These are phyloP conservation scores for Hirsutella minnesotensis DNA, from an alignment of 2,329 filamentous ascomycete species.

Conservation along the genomic window DNA sequence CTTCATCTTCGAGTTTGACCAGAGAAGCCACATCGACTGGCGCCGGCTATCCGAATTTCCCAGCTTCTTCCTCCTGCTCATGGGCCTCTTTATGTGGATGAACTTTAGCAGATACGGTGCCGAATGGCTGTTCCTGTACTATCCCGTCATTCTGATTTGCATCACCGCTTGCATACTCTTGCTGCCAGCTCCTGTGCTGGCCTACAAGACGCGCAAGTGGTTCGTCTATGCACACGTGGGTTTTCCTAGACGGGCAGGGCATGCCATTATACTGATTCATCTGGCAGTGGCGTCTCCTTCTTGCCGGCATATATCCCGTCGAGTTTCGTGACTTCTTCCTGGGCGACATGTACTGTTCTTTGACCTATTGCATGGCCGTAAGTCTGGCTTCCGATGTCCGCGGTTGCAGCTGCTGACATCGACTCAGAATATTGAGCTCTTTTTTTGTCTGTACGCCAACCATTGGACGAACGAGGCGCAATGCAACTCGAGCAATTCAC, in stretches of 20 bases:
- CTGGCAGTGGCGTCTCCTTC: slow-evolving; percentile 64
- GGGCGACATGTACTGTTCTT: slow-evolving; percentile 93
- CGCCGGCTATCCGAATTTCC: slow-evolving; percentile 78
- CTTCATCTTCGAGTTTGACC: slow-evolving; percentile 95
- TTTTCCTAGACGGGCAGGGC: slow-evolving; percentile 7
- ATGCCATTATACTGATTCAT: slow-evolving; percentile 6
- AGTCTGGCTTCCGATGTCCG: slow-evolving; percentile 21
- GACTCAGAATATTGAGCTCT: slow-evolving; percentile 70
- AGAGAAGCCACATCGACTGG: slow-evolving; percentile 78
- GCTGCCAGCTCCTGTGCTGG: slow-evolving; percentile 62
- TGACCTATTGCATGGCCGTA: slow-evolving; percentile 81
- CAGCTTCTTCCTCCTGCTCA: slow-evolving; percentile 65
- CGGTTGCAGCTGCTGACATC: background rate
- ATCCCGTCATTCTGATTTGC: slow-evolving; percentile 68
- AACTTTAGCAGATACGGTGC: slow-evolving; percentile 67
- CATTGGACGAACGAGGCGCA: slow-evolving; percentile 59
- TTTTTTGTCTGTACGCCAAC: slow-evolving; percentile 86
- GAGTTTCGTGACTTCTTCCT: slow-evolving; percentile 97
- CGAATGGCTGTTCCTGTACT: slow-evolving; percentile 67
- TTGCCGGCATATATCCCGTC: slow-evolving; percentile 81
- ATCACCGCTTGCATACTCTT: slow-evolving; percentile 59
- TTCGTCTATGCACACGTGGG: slow-evolving; percentile 78
- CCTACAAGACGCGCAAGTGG: slow-evolving; percentile 70
- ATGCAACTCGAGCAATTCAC: slow-evolving; percentile 80
- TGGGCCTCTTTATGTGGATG: slow-evolving; percentile 76